Evolutionary conservation across 805 yeast species (phyloP).

Genomic region (Cyberlindnera maritima): DNA sequence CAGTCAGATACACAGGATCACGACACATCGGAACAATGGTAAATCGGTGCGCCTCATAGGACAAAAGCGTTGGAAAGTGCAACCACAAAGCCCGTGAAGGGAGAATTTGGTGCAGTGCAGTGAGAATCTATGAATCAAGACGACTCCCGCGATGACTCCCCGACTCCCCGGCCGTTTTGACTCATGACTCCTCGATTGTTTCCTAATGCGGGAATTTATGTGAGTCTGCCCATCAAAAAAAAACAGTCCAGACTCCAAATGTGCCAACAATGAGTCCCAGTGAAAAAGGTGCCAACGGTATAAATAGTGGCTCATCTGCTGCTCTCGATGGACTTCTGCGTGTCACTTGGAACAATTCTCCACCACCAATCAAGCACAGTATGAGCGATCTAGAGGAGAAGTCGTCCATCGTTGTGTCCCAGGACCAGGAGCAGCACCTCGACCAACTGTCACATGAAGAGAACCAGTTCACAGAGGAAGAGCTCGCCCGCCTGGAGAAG

Average conservation of each 20-base stretch:
- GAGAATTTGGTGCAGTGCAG: too few relatives aligned
- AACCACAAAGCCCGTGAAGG: too few relatives aligned
- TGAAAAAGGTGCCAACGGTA: not conserved
- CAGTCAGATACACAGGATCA: too few relatives aligned
- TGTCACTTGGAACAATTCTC: too few relatives aligned
- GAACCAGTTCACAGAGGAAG: conserved; percentile 25
- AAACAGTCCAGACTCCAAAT: too few relatives aligned
- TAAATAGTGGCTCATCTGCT: not conserved
- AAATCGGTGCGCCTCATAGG: too few relatives aligned
- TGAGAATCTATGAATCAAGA: too few relatives aligned
- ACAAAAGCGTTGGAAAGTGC: too few relatives aligned
- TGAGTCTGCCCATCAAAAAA: conserved; percentile 9
- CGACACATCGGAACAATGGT: too few relatives aligned
- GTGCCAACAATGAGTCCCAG: not conserved
- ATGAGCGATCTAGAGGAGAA: conserved; percentile 17
- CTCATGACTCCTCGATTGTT: conserved; percentile 14
- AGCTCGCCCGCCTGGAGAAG: conserved; percentile 41
- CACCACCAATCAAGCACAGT: not conserved
- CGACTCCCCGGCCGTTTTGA: conserved; percentile 7
- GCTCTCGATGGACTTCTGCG: not conserved
- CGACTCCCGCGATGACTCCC: conserved; percentile 8
- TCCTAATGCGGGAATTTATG: conserved; percentile 8
- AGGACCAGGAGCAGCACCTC: conserved; percentile 5
- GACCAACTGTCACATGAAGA: not conserved
- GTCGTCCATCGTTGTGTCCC: conserved; percentile 7